Evolutionary conservation across 495 filamentous ascomycete genomes (phyloP).

Genomic region (Trichoderma orchidacearum): DNA sequence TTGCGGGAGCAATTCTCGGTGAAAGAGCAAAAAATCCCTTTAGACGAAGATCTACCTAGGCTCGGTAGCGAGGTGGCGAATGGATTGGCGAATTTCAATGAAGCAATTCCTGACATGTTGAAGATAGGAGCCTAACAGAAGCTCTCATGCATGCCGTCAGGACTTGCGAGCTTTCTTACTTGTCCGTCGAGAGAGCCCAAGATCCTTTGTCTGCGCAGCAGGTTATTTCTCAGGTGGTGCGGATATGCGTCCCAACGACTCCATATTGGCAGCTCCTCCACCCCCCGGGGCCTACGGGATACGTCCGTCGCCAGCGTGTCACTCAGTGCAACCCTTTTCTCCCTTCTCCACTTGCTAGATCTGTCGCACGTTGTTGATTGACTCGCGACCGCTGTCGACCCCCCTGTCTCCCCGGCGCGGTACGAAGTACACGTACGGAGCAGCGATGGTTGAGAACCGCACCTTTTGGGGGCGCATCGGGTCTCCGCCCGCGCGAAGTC

Average conservation of each 20-base stretch:
- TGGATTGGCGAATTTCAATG: too few species aligned
- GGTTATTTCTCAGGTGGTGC: neutral
- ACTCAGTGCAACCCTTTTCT: neutral
- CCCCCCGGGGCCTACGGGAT: neutral
- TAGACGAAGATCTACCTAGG: neutral
- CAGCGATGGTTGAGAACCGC: neutral
- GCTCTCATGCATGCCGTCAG: too few species aligned
- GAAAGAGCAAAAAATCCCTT: neutral
- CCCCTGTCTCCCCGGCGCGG: neutral
- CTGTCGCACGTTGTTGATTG: slow-evolving; percentile 1
- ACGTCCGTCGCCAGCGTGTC: slow-evolving; percentile 1
- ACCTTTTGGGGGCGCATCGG: neutral
- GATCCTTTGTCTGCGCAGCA: neutral
- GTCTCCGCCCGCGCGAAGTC: neutral
- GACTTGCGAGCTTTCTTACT: neutral
- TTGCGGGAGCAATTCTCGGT: neutral
- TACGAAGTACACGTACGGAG: neutral
- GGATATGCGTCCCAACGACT: neutral
- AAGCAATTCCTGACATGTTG: too few species aligned
- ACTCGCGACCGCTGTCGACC: neutral
- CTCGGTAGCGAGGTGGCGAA: neutral
- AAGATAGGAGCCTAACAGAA: too few species aligned
- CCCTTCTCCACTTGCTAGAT: neutral
- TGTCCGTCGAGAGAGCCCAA: neutral
- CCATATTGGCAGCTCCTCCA: neutral